Evolutionary conservation across 2,329 filamentous ascomycete species (phyloP), one percentile per base, ranked within the genome.

Genomic region (Boeremia exigua): DNA sequence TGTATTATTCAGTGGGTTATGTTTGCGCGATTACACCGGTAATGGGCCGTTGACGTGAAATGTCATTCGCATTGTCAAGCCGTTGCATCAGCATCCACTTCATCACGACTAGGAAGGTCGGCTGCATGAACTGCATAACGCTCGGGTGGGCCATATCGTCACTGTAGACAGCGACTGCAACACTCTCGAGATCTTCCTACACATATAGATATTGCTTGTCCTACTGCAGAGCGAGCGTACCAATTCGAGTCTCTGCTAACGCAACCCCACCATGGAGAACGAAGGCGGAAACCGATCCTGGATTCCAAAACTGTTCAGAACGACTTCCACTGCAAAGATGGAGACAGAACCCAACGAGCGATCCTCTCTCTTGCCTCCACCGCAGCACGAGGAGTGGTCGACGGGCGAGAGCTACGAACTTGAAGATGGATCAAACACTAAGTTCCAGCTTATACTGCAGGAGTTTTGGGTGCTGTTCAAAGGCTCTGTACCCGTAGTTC

Each of bases 401-500:
- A 60, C 59, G 19, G 66, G 71, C n/a, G 76, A 80, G 29, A 64
- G 67, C 2, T 69, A 76, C 47, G 72, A 77, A n/a, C 58, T 75
- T 17, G 74, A 78, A 30, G 72, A 75, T 43, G 74, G 69, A 9
- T 58, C 69, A 12, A 58, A 58, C 8, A 70, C 76, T 3, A 70
- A 65, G 17, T 71, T 68, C 15, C 72, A 75, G 46, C 73, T 79
- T 23, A 65, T 84, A 12, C 62, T 81, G 4, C 67, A 75, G 23
- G 90, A 95, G 72, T 86, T 90, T 62, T 84, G 84, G 79, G 76
- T 91, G 6, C 78, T 95, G 1, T 75, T 90, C 33, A 87, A 84
- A 64, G 85, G 86, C 23, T 90, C 90, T 0, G 73, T 91, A 0
- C 91, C 91, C 0, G 89, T 96, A 3, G 92, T 96, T 57, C 71